phyloP scores from a whole-genome alignment of 2,329 filamentous ascomycete genomes.

The Fusarium keratoplasticum region DNA sequence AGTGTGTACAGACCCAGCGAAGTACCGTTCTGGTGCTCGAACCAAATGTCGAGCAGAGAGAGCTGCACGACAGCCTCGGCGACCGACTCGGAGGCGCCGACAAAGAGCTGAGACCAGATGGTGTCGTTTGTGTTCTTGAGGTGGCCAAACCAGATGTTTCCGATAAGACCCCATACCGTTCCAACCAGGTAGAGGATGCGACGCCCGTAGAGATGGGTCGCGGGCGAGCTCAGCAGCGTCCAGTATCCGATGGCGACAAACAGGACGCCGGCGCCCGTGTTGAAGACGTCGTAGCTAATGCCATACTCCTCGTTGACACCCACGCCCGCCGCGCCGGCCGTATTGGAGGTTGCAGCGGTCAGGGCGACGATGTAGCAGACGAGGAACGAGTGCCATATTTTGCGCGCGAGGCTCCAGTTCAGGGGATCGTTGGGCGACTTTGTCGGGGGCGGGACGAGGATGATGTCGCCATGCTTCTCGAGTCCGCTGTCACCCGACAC shows the following conservation, averaged over 20 bases:
- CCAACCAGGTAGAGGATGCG: conserved; percentile 66
- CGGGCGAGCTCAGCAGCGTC: conserved; percentile 63
- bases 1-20: conserved; percentile 67
- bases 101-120: conserved; percentile 67
- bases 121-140: conserved; percentile 57
- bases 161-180: conserved; percentile 60
- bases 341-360: conserved; percentile 67
- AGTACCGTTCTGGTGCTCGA: conserved; percentile 66
- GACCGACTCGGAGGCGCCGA: conserved; percentile 67
- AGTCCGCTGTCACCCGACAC: conserved; percentile 38
- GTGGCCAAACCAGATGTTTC: conserved; percentile 65
- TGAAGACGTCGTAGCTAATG: conserved; percentile 64
- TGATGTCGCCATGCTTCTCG: conserved; percentile 56
- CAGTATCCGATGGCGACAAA: conserved; percentile 68
- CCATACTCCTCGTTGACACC: conserved; percentile 62
- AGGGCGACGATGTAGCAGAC: conserved; percentile 65
- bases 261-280: conserved; percentile 67
- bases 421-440: conserved; percentile 64
- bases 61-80: conserved; percentile 68
- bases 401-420: conserved; percentile 61
- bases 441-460: conserved; percentile 65
- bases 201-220: conserved; percentile 65
- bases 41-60: conserved; percentile 68
- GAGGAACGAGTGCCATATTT: conserved; percentile 62
- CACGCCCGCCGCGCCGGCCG: conserved; percentile 63